Evolutionary conservation across 2,329 filamentous ascomycete genomes (phyloP), one percentile per base, ranked within the genome.

Genomic region (Colletotrichum paranaense): DNA sequence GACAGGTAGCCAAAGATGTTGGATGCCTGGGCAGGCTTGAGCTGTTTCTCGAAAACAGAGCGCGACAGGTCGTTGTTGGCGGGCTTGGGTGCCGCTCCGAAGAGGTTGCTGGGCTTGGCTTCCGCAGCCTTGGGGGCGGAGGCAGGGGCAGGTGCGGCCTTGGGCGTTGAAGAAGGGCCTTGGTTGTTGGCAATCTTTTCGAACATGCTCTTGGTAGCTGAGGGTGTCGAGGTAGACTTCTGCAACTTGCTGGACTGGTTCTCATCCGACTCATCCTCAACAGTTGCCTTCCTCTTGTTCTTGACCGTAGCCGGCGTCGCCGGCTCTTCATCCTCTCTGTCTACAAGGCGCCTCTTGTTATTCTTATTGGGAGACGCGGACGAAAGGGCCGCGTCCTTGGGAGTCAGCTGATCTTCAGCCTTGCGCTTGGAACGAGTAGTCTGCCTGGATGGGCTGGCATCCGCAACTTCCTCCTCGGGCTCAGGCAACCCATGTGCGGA

Each of bases 1-100:
- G 89, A 91, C 8, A 92, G 84, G 76, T 91, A 88, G 28, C 86
- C 87, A 77, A 92, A 92, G 62, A 91, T 90, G 77, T 92, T 91
- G 55, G 80, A 77, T 19, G 76, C 79, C 28, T 79, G 67, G 1
- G 79, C 57, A 14, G 76, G 78, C 78, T 86, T 86, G 19, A 81
- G 64, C 67, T 81, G 82, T 14, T 46, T 49, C 49, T 83, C 81
- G 72, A 88, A 81, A 12, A 87, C 84, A 1, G 86, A 87, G 30
- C 83, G 82, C 32, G 85, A 82, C 30, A 85, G 77, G 42, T 80
- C 81, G 53, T 81, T 82, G 55, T 82, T 84, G 19, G 80, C 75
- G 6, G 82, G 75, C 77, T 84, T 83, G 26, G 81, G 73, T 28
- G 81, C 67, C 56, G 74, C 77, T 1, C 79, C 78, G 11, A 84